These are phyloP conservation scores for Viola pubescens DNA, from an alignment of 441 rosid species.

Conservation along the genomic window DNA sequence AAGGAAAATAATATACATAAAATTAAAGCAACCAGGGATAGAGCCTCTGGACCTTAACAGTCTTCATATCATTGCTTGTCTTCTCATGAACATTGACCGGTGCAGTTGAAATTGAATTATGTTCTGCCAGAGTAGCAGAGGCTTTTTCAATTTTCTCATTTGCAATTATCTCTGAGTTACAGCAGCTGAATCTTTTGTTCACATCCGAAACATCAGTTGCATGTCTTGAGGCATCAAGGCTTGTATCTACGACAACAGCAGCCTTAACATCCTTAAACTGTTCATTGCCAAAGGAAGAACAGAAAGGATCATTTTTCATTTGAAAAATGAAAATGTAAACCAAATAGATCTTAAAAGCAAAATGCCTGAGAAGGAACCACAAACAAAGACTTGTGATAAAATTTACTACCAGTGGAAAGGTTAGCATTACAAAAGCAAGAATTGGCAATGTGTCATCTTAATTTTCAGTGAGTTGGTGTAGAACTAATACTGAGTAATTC, in stretches of 20 bases:
- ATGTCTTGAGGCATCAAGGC: slow-evolving; percentile 22
- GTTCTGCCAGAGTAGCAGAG: slow-evolving; percentile 14
- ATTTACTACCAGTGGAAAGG: not conserved
- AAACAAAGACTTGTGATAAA: not conserved
- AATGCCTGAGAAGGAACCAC: not conserved
- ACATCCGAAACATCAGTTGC: slow-evolving; percentile 16
- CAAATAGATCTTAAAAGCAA: not conserved
- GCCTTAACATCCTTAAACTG: slow-evolving; percentile 21
- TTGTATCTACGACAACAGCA: slow-evolving; percentile 18
- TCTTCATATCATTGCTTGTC: slow-evolving; percentile 15
- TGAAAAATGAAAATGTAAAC: slow-evolving; percentile 6
- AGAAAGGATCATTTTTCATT: slow-evolving; percentile 5
- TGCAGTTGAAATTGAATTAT: slow-evolving; percentile 11
- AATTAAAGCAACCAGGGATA: slow-evolving; percentile 11
- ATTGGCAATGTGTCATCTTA: too few relatives aligned
- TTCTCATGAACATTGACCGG: slow-evolving; percentile 29
- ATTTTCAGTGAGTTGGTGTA: not conserved
- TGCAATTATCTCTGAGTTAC: slow-evolving; percentile 17
- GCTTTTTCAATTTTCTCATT: slow-evolving; percentile 27
- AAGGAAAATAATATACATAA: slow-evolving; percentile 7
- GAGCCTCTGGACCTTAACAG: slow-evolving; percentile 27
- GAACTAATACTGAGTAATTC: not conserved
- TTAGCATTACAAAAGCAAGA: too few relatives aligned
- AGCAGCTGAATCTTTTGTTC: slow-evolving; percentile 16
- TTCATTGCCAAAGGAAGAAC: slow-evolving; percentile 23